Conservation (phyloP, 768 basidiomycete species). For the Leucocoprinus birnbaumii region DNA sequence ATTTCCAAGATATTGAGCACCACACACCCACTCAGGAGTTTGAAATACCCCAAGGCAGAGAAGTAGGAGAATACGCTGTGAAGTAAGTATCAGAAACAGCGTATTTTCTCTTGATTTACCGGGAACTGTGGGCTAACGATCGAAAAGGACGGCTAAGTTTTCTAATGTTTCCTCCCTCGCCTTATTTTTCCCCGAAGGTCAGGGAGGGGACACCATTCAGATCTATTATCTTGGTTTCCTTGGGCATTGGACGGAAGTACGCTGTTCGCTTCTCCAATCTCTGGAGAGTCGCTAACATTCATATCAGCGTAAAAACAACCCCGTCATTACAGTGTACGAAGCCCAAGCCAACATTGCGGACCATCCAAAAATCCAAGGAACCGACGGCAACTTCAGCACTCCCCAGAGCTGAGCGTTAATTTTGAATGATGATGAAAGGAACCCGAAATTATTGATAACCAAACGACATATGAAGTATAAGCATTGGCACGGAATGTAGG, state of each 20-base stretch:
- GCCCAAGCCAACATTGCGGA: constrained; percentile 84
- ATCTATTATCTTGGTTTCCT: constrained; percentile 87
- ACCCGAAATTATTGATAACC: too few relatives aligned
- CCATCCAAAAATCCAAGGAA: constrained; percentile 84
- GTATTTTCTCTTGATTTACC: neutral
- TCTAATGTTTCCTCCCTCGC: constrained; percentile 79
- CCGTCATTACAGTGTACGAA: constrained; percentile 87
- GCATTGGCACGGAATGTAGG: too few relatives aligned
- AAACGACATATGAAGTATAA: too few relatives aligned
- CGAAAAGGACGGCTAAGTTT: constrained; percentile 77
- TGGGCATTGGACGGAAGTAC: constrained; percentile 79
- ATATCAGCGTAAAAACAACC: constrained; percentile 67
- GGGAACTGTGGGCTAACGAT: neutral
- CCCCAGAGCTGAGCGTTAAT: constrained; percentile 20
- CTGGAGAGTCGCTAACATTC: constrained; percentile 3
- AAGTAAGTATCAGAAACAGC: constrained; percentile 47
- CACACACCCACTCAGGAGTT: constrained; percentile 71
- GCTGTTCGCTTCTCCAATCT: constrained; percentile 5
- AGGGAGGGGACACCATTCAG: constrained; percentile 72
- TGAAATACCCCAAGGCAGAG: constrained; percentile 62
- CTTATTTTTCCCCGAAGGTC: constrained; percentile 76
- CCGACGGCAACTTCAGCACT: constrained; percentile 53
- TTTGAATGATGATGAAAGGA: neutral
- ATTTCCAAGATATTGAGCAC: constrained; percentile 73
- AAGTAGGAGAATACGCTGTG: constrained; percentile 82